Evolutionary conservation across 805 yeast genomes (phyloP).

Genomic region (Candida dajiaensis): DNA sequence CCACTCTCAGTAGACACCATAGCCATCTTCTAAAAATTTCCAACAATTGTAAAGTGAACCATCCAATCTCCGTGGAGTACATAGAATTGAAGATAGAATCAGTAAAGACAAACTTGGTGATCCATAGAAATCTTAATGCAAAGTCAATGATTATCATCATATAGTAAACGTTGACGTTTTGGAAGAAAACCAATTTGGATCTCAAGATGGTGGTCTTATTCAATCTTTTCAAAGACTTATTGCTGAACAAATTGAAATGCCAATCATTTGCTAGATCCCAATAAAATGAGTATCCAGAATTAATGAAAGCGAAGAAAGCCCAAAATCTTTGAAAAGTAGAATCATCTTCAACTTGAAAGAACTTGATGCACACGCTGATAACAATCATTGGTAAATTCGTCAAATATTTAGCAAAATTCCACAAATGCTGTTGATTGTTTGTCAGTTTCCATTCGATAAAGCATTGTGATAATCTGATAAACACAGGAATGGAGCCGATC

Average conservation of each 20-base stretch:
- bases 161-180: conserved; percentile 37
- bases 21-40: conserved; percentile 82
- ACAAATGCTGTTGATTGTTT: conserved; percentile 47
- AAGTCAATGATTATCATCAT: conserved; percentile 57
- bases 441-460: conserved; percentile 55
- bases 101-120: conserved; percentile 42
- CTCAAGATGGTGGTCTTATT: conserved; percentile 23
- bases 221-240: conserved; percentile 6
- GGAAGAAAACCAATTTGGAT: conserved; percentile 4
- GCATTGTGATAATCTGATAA: conserved; percentile 82
- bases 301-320: conserved; percentile 43
- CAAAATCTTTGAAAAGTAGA: conserved; percentile 14
- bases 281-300: conserved; percentile 69
- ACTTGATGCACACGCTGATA: conserved; percentile 24
- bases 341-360: conserved; percentile 7
- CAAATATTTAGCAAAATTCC: conserved; percentile 71
- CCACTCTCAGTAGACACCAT: conserved; percentile 85
- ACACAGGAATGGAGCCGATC: conserved; percentile 49
- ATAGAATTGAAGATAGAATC: conserved; percentile 11
- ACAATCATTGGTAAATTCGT: conserved; percentile 52
- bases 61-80: conserved; percentile 48
- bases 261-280: conserved; percentile 95
- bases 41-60: conserved; percentile 59
- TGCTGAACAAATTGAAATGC: conserved; percentile 56
- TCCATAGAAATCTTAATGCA: conserved; percentile 70